phyloP scores from a whole-genome alignment of 2,329 filamentous ascomycete species.

The Colletotrichum cordylinicola region DNA sequence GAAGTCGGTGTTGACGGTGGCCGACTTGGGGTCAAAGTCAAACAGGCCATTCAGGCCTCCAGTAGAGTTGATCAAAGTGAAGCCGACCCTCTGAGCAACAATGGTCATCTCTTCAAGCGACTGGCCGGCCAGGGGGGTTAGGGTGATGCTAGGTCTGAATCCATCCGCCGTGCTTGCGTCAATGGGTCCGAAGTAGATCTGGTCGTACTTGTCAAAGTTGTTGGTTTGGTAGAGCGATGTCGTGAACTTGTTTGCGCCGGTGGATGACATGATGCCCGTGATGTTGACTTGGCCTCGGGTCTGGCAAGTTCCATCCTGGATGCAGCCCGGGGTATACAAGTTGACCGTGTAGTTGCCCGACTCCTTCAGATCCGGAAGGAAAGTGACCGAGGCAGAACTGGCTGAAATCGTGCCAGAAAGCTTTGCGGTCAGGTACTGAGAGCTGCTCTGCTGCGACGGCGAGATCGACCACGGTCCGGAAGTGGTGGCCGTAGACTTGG shows the following conservation, averaged over 20 bases:
- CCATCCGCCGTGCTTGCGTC: conserved; percentile 70
- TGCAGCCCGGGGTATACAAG: conserved; percentile 91
- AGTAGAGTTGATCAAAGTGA: conserved; percentile 74
- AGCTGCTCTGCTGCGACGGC: conserved; percentile 71
- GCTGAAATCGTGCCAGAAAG: conserved; percentile 62
- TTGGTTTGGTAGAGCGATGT: conserved; percentile 86
- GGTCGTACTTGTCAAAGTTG: conserved; percentile 95
- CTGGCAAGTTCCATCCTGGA: conserved; percentile 77
- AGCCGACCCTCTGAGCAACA: conserved; percentile 89
- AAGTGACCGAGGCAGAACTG: conserved; percentile 73
- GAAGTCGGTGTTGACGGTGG: conserved; percentile 67
- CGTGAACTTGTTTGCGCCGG: conserved; percentile 54
- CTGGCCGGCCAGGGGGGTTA: conserved; percentile 73
- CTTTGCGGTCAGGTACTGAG: conserved; percentile 77
- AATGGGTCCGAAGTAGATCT: conserved; percentile 85
- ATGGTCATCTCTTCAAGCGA: conserved; percentile 68
- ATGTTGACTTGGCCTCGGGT: conserved; percentile 84
- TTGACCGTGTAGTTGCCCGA: conserved; percentile 92
- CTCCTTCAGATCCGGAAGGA: conserved; percentile 83
- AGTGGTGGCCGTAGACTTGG: conserved; percentile 68
- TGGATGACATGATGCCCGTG: conserved; percentile 70
- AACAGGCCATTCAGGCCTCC: conserved; percentile 89
- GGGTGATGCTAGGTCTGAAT: conserved; percentile 82
- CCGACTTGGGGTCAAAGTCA: conserved; percentile 77
- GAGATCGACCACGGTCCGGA: conserved; percentile 79